A percentile compares a stretch with the other conserved stretches of the same genome.
Evolutionary conservation across 257 asterid genomes (phyloP).

Genomic region (Nicotiana noctiflora): DNA sequence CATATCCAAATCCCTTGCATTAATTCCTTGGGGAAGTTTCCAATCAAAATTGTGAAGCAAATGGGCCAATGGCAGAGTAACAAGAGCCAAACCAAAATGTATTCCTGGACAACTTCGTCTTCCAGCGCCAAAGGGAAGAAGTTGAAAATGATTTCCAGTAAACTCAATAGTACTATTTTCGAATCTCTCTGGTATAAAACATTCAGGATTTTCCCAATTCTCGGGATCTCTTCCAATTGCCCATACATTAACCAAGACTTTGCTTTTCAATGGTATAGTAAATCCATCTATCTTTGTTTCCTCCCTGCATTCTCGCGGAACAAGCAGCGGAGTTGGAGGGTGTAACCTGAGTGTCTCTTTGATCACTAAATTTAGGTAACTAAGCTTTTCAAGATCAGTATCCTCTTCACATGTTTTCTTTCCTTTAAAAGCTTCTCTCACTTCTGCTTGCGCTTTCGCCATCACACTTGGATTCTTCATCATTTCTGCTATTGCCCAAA

Average conservation of each 20-base stretch:
- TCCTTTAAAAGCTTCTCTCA: background rate
- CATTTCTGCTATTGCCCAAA: conserved; percentile 12
- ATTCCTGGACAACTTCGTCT: conserved; percentile 11
- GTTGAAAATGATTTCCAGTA: background rate
- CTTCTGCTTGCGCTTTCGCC: background rate
- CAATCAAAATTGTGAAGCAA: conserved; percentile 12
- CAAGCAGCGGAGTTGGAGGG: conserved; percentile 8
- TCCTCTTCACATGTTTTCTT: background rate
- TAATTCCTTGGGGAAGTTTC: conserved; percentile 9
- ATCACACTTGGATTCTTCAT: background rate
- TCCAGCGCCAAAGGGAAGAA: conserved; percentile 21
- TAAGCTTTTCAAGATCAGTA: background rate
- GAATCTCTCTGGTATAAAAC: conserved; percentile 17
- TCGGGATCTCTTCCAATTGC: conserved; percentile 18
- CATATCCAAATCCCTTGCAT: background rate
- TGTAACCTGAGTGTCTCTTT: background rate
- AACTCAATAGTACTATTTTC: conserved; percentile 5
- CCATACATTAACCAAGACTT: conserved; percentile 14
- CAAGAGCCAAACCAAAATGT: background rate
- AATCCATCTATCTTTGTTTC: background rate
- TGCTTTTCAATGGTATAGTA: background rate
- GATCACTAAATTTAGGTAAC: background rate
- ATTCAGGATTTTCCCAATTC: conserved; percentile 3
- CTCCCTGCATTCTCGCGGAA: conserved; percentile 17
- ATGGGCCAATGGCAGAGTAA: conserved; percentile 8